Conservation (phyloP, 106 monocot species). For the Phalaenopsis equestris region DNA sequence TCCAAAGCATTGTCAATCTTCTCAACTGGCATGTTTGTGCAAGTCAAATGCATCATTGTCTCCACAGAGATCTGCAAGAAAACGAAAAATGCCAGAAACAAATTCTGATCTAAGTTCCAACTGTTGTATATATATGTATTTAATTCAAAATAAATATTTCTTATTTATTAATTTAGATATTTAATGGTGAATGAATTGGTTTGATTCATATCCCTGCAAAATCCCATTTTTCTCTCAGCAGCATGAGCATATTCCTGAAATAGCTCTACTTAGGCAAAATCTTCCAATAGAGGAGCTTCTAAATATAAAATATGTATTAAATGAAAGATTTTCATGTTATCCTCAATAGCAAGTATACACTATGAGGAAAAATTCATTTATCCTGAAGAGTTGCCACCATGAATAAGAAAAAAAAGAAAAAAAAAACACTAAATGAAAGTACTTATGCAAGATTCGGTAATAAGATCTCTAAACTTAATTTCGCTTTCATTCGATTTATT, state of each 20-base stretch:
- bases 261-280: not conserved
- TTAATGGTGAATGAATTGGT: not conserved
- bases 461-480: no score
- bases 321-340: no score
- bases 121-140: not conserved
- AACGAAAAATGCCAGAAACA: not conserved
- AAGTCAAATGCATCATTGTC: slow-evolving; percentile 96
- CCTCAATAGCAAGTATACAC: no score
- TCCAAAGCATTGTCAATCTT: slow-evolving; percentile 80
- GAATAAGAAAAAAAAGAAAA: no score
- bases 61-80: slow-evolving; percentile 65
- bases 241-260: not conserved
- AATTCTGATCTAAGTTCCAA: not conserved
- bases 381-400: no score
- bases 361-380: no score
- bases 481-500: no score
- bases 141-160: not conserved
- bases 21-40: slow-evolving; percentile 94
- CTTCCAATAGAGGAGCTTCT: no score
- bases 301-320: no score
- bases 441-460: no score
- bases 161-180: not conserved
- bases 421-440: no score
- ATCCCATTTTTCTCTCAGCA: not conserved
- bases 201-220: not conserved